These are phyloP conservation scores for Cyberlindnera xishuangbannaensis DNA, from an alignment of 805 yeast genomes.

Conservation along the genomic window DNA sequence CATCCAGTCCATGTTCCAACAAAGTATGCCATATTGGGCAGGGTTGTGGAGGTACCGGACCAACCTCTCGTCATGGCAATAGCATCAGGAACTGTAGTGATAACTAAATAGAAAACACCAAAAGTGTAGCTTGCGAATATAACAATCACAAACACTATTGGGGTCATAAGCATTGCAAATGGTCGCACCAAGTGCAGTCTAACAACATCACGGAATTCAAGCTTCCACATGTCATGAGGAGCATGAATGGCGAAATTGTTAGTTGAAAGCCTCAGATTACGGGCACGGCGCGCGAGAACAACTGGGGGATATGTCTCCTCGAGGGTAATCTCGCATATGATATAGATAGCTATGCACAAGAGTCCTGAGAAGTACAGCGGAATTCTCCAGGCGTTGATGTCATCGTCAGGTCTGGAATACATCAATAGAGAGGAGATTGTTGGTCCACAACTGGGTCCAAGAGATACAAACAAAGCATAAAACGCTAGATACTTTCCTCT, in stretches of 20 bases:
- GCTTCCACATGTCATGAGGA: conserved; percentile 16
- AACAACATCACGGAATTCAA: conserved; percentile 12
- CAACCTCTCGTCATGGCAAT: conserved; percentile 27
- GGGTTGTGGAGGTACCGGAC: conserved; percentile 28
- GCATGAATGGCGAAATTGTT: conserved; percentile 14
- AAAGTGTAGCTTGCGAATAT: conserved; percentile 45
- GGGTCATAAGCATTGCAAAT: conserved; percentile 16
- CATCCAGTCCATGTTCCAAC: conserved; percentile 33
- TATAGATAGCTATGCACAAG: conserved; percentile 28
- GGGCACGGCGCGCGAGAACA: conserved; percentile 11
- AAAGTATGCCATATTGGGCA: conserved; percentile 33
- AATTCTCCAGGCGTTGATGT: conserved; percentile 51
- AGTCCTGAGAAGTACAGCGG: conserved; percentile 47
- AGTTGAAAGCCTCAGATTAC: conserved; percentile 8
- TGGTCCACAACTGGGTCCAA: conserved; percentile 41
- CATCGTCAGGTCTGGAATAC: conserved; percentile 29
- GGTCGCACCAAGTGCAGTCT: conserved; percentile 15
- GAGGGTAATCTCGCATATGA: conserved; percentile 33
- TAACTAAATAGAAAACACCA: conserved; percentile 40
- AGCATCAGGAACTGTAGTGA: conserved; percentile 39
- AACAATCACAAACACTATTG: conserved; percentile 36
- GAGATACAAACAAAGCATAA: conserved; percentile 42
- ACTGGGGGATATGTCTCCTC: conserved; percentile 15
- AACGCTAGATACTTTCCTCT: conserved; percentile 51
- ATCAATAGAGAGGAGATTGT: conserved; percentile 43